Percentiles rank a stretch among this genome's conserved stretches.
Evolutionary conservation across 208 protist species (phyloP).

Genomic region (Trypanosoma grayi): DNA sequence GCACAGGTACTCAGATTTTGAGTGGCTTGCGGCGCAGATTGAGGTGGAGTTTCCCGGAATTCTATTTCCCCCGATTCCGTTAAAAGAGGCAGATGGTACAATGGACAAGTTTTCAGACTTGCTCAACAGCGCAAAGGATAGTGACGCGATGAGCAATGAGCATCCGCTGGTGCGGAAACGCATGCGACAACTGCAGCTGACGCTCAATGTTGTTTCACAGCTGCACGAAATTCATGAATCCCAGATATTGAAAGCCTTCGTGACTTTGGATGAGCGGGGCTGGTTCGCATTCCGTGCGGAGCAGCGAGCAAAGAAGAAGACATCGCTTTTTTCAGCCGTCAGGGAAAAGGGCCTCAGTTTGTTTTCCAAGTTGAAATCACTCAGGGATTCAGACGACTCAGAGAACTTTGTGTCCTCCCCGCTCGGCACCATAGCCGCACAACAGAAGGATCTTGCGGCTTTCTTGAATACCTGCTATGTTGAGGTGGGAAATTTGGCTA

Average conservation of each 20-base stretch:
- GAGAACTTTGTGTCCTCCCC: neutral
- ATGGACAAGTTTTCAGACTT: constrained; percentile 30
- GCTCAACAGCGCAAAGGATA: constrained; percentile 9
- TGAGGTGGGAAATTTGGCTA: constrained; percentile 13
- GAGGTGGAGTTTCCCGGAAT: constrained; percentile 29
- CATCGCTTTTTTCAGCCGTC: constrained; percentile 12
- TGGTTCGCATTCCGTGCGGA: constrained; percentile 24
- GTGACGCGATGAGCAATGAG: constrained; percentile 1
- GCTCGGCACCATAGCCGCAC: constrained; percentile 8
- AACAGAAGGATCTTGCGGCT: constrained; percentile 10
- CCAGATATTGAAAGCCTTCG: constrained; percentile 21
- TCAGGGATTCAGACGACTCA: neutral
- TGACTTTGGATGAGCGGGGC: constrained; percentile 26
- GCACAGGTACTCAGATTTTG: constrained; percentile 39
- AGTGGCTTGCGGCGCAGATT: constrained; percentile 29
- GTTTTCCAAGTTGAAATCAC: constrained; percentile 15
- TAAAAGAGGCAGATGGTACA: constrained; percentile 33
- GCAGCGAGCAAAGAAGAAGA: constrained; percentile 2
- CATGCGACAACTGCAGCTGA: constrained; percentile 26
- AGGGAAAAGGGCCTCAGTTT: constrained; percentile 13
- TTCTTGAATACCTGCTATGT: constrained; percentile 11
- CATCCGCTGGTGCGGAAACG: constrained; percentile 24
- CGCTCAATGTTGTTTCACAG: constrained; percentile 25
- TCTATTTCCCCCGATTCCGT: constrained; percentile 32
- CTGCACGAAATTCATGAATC: constrained; percentile 29